Conservation (phyloP, 805 yeast genomes). For the Lachancea kluyveri region DNA sequence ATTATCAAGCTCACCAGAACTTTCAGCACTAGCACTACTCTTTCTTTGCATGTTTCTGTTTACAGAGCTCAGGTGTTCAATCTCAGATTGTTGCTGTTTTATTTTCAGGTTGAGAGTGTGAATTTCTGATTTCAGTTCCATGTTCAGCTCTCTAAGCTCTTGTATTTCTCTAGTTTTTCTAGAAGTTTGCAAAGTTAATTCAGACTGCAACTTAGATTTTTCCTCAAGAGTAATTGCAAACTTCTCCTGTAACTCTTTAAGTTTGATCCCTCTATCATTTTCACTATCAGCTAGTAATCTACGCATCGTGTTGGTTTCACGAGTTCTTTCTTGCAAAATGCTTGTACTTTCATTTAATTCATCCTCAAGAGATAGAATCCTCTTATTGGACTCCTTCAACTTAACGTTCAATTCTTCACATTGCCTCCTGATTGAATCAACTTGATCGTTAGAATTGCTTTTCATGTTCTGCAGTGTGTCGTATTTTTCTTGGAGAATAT, state of each 20-base stretch:
- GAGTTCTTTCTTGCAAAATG: slow-evolving; percentile 69
- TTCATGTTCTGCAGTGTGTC: slow-evolving; percentile 33
- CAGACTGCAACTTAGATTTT: slow-evolving; percentile 52
- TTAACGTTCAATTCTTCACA: slow-evolving; percentile 67
- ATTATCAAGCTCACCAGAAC: slow-evolving; percentile 28
- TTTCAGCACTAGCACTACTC: slow-evolving; percentile 21
- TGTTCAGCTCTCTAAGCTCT: slow-evolving; percentile 43
- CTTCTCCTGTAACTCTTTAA: slow-evolving; percentile 51
- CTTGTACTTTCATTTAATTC: slow-evolving; percentile 73
- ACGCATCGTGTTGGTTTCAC: slow-evolving; percentile 72
- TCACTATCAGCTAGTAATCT: slow-evolving; percentile 64
- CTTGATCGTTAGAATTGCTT: slow-evolving; percentile 36
- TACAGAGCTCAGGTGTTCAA: slow-evolving; percentile 26
- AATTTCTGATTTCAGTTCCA: slow-evolving; percentile 35
- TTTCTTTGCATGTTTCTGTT: slow-evolving; percentile 27
- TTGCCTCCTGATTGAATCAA: slow-evolving; percentile 52
- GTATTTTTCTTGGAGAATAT: slow-evolving; percentile 34
- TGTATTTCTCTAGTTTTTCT: slow-evolving; percentile 62
- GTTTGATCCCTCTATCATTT: slow-evolving; percentile 43
- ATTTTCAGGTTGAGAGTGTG: slow-evolving; percentile 35
- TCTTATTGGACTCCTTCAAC: slow-evolving; percentile 54
- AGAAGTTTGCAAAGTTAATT: slow-evolving; percentile 41
- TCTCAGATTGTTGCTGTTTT: slow-evolving; percentile 23
- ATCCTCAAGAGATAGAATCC: slow-evolving; percentile 66
- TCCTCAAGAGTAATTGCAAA: slow-evolving; percentile 52